These are phyloP conservation scores for Jatropha multifida DNA, from an alignment of 441 rosid genomes.

Conservation along the genomic window DNA sequence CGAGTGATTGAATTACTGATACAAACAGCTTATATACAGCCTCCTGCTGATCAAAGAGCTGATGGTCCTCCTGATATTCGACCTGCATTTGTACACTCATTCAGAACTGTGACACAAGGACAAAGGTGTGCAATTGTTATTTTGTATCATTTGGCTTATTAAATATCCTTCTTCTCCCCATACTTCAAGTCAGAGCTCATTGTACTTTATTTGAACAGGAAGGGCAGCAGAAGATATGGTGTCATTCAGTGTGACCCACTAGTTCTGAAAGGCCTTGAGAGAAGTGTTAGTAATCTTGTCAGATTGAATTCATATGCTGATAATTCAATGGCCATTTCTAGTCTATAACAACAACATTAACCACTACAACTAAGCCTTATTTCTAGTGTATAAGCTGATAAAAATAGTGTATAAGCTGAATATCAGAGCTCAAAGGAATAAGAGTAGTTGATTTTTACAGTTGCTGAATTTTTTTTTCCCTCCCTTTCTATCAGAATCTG, in stretches of 20 bases:
- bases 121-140: conserved; percentile 43
- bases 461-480: conserved; percentile 8
- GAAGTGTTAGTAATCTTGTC: conserved; percentile 58
- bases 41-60: conserved; percentile 62
- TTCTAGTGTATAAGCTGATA: conserved; percentile 5
- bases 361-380: not conserved
- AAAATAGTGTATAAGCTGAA: conserved; percentile 5
- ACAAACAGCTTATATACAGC: conserved; percentile 80
- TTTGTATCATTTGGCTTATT: conserved; percentile 12
- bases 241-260: conserved; percentile 85
- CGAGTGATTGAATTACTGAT: conserved; percentile 76
- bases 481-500: conserved; percentile 18
- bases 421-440: conserved; percentile 8
- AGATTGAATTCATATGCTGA: conserved; percentile 9
- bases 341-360: not conserved
- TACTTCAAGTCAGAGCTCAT: conserved; percentile 16
- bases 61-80: conserved; percentile 75
- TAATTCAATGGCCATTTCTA: not conserved
- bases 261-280: conserved; percentile 83
- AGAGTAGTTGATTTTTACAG: not conserved
- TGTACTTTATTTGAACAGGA: conserved; percentile 49
- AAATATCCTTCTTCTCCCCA: conserved; percentile 18
- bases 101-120: conserved; percentile 48
- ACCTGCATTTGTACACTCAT: conserved; percentile 86
- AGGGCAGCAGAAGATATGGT: conserved; percentile 68